These are phyloP conservation scores for Tetrastigma voinierianum DNA, from an alignment of 164 flowering plant genomes.

Conservation along the genomic window DNA sequence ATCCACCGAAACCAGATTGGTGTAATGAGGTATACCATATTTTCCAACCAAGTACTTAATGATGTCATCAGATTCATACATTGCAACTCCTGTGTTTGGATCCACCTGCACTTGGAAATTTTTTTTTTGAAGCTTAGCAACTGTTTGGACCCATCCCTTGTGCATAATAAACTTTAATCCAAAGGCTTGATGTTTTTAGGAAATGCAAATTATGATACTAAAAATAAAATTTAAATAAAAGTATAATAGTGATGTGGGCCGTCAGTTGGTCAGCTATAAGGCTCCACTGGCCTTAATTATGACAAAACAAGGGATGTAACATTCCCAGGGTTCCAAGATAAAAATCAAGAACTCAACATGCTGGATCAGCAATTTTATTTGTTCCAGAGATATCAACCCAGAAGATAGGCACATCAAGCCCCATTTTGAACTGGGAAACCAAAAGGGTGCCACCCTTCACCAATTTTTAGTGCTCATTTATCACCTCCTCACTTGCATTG, in stretches of 20 bases:
- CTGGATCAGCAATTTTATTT: not conserved
- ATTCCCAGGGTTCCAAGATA: not conserved
- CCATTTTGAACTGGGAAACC: not conserved
- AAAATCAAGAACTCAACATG: not conserved
- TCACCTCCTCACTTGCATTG: not conserved
- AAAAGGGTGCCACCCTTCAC: not conserved
- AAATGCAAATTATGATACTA: not conserved
- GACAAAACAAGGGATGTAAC: not conserved
- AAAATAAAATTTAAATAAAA: not conserved
- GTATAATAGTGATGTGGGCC: not conserved
- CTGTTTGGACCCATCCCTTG: not conserved
- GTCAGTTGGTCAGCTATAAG: no score
- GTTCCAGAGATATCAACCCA: not conserved
- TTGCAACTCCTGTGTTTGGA: conserved; percentile 92
- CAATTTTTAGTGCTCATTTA: not conserved
- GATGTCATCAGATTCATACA: conserved; percentile 97
- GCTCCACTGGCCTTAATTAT: no score
- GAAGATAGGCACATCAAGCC: conserved; percentile 1
- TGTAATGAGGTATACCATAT: conserved; percentile 56
- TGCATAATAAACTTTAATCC: not conserved
- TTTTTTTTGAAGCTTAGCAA: conserved; percentile 4
- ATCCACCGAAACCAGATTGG: not conserved
- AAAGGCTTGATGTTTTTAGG: not conserved
- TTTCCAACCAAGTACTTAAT: conserved; percentile 83
- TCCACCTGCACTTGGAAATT: conserved; percentile 66